A percentile compares a stretch with the other conserved stretches of the same genome.
phyloP scores from a whole-genome alignment of 176 grass and related monocot species.

The Eremochloa ophiuroides region DNA sequence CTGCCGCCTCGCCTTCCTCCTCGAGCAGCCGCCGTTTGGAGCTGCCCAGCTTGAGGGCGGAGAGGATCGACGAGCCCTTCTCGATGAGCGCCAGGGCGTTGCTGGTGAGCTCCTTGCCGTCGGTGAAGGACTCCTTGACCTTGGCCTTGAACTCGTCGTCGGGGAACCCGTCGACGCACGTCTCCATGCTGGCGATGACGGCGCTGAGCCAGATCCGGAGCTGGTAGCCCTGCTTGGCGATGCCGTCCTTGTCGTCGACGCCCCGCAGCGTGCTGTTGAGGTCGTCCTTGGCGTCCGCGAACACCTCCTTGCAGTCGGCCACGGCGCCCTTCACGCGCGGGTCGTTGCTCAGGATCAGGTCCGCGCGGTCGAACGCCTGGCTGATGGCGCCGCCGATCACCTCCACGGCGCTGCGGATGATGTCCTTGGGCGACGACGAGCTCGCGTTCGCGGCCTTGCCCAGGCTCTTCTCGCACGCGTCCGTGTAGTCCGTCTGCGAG shows the following conservation, averaged over 20 bases:
- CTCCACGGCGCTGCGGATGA: slow-evolving; percentile 42
- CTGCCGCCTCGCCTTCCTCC: background rate
- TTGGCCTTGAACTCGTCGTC: slow-evolving; percentile 67
- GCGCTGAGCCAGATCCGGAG: slow-evolving; percentile 80
- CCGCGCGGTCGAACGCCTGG: slow-evolving; percentile 52
- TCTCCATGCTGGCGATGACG: slow-evolving; percentile 66
- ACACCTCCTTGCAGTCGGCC: slow-evolving; percentile 69
- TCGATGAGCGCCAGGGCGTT: slow-evolving; percentile 78
- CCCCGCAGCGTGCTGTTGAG: slow-evolving; percentile 39
- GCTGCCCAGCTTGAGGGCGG: slow-evolving; percentile 19
- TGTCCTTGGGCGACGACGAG: slow-evolving; percentile 51
- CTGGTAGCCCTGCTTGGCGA: slow-evolving; percentile 41
- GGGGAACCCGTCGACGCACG: slow-evolving; percentile 87
- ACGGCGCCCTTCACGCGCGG: slow-evolving; percentile 49
- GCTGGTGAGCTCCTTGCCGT: slow-evolving; percentile 59
- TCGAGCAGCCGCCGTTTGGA: slow-evolving; percentile 31
- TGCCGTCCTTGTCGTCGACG: slow-evolving; percentile 41
- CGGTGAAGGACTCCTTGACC: slow-evolving; percentile 53
- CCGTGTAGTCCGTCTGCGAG: slow-evolving; percentile 53
- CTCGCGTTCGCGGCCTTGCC: slow-evolving; percentile 47
- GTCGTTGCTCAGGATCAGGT: slow-evolving; percentile 55
- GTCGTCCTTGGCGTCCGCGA: slow-evolving; percentile 41
- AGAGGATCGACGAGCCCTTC: slow-evolving; percentile 45
- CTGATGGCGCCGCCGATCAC: slow-evolving; percentile 48
- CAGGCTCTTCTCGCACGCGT: slow-evolving; percentile 49